Base-by-base conservation (phyloP, 495 filamentous ascomycete genomes). In the Podospora pseudocomata region DNA sequence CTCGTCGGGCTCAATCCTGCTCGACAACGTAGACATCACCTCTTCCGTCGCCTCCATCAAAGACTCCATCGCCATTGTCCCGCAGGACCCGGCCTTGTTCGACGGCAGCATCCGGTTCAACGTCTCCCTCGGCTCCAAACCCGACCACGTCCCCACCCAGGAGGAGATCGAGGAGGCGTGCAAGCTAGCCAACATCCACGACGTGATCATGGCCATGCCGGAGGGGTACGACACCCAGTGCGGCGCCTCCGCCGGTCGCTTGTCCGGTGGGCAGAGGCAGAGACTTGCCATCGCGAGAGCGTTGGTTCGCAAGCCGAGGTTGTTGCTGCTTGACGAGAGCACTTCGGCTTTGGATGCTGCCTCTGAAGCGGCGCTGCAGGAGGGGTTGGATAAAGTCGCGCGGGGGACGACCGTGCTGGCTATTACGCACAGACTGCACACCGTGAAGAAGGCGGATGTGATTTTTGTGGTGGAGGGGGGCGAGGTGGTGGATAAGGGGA, bases 281-380 rank as follows among this genome's bases (percentile, higher is more conserved):
- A 78, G 91, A 28, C 79, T 93, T 9, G 86, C 91, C 5, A 91
- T 95, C 71, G 91, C 92, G n/a, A 80, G 92, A 64, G 90, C 91
- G 4, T 83, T 90, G 60, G 80, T 98, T 6, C 86, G 92, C 55
- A 88, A 96, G 72, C 91, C 94, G 0, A 87, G 89, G 18, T 85
- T 98, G 54, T 73, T 98, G 59, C 86, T 97, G 44, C 76, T 97
- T 60, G 93, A 97, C 71, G 93, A 97, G 74, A 89, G 89, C 5
- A 97, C 92, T 0, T 90, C 88, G 72, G 91, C 92, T 26, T 77
- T 97, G 26, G 93, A 97, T 73, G 85, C 87, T 7, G 85, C 85
- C 56, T 90, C 87, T 67, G 91, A 94, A 73, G 80, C 81, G 28
- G 80, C 89, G 16, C 79, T 96, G 58, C 90, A 95, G 76, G 86